Conservation (phyloP, 257 asterid species). For the Solanum pennellii region DNA sequence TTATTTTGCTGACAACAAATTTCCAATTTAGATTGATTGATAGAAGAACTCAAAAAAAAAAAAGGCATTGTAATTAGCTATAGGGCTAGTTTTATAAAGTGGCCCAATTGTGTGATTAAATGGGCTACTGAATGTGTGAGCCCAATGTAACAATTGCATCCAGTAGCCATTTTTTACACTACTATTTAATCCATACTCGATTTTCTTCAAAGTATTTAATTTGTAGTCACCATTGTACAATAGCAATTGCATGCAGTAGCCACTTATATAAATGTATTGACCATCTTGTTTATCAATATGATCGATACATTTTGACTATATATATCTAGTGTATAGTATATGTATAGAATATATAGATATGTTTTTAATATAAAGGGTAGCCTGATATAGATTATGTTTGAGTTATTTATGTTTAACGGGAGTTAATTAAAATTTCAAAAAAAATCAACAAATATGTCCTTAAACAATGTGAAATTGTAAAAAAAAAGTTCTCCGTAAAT, state of each 20-base stretch:
- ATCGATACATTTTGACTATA: not conserved
- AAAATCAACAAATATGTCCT: too few species aligned
- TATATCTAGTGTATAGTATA: not conserved
- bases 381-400: not conserved
- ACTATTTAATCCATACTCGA: not conserved
- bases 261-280: too few species aligned
- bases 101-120: not conserved
- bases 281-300: not conserved
- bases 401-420: not conserved
- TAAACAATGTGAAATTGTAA: too few species aligned
- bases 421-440: not conserved
- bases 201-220: too few species aligned
- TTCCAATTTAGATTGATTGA: not conserved
- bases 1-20: not conserved
- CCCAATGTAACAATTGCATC: not conserved
- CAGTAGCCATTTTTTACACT: not conserved
- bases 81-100: not conserved
- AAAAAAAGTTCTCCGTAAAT: too few species aligned
- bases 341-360: too few species aligned
- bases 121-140: not conserved
- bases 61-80: not conserved
- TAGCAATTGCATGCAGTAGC: too few species aligned
- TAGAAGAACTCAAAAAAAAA: too few species aligned
- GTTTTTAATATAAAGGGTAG: not conserved
- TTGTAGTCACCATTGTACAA: too few species aligned